These are phyloP conservation scores for Ophidiomyces ophidiicola DNA, from an alignment of 2,329 filamentous ascomycete species.

Conservation along the genomic window DNA sequence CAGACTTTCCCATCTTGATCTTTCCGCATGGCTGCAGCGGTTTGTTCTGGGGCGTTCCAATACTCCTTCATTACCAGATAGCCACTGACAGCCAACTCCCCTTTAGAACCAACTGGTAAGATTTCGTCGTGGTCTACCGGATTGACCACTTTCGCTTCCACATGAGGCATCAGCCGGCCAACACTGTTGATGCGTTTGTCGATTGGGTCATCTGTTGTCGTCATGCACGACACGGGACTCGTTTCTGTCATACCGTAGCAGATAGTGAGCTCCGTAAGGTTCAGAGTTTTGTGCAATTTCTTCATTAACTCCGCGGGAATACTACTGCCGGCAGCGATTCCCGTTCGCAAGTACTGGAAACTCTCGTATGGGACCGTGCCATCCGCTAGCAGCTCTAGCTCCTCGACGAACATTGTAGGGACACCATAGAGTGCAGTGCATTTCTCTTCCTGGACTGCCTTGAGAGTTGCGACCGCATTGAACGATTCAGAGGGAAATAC, in stretches of 20 bases:
- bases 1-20: slow-evolving; percentile 51
- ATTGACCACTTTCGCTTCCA: slow-evolving; percentile 64
- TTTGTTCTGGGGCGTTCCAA: slow-evolving; percentile 60
- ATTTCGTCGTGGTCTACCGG: slow-evolving; percentile 47
- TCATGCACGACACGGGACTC: slow-evolving; percentile 60
- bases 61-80: slow-evolving; percentile 90
- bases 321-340: slow-evolving; percentile 78
- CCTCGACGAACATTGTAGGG: slow-evolving; percentile 85
- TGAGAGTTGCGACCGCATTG: slow-evolving; percentile 60
- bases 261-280: slow-evolving; percentile 72
- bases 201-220: slow-evolving; percentile 60
- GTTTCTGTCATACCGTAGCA: slow-evolving; percentile 98
- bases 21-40: slow-evolving; percentile 53
- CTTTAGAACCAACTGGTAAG: slow-evolving; percentile 53
- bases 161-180: slow-evolving; percentile 73
- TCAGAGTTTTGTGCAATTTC: slow-evolving; percentile 56
- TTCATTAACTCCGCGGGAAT: slow-evolving; percentile 64
- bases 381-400: slow-evolving; percentile 61
- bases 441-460: slow-evolving; percentile 49
- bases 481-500: slow-evolving; percentile 82
- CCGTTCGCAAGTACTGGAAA: slow-evolving; percentile 62
- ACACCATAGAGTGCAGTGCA: slow-evolving; percentile 73
- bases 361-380: slow-evolving; percentile 39
- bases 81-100: slow-evolving; percentile 71
- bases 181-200: slow-evolving; percentile 63